Evolutionary conservation across 495 filamentous ascomycete genomes (phyloP).

Genomic region (Penicillium alfredii): DNA sequence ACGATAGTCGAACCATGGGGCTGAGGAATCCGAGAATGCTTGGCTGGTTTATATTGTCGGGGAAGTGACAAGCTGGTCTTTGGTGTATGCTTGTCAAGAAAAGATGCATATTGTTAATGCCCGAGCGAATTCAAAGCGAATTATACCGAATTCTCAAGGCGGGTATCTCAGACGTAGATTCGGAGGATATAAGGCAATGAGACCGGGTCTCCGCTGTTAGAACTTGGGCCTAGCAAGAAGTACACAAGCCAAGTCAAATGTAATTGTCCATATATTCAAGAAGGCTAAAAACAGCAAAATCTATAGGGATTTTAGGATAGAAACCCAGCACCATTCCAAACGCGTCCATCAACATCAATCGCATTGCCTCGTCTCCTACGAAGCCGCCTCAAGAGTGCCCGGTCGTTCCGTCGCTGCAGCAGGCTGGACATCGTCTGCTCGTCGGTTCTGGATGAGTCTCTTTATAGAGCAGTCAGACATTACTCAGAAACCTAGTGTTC

Average conservation of each 20-base stretch:
- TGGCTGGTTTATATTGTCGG: constrained; percentile 6
- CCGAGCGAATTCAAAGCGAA: no score
- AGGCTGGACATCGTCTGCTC: constrained; percentile 40
- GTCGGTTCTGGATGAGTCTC: constrained; percentile 48
- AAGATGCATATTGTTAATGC: no score
- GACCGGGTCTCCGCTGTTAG: no score
- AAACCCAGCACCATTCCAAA: no score
- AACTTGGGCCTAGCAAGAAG: constrained; percentile 1
- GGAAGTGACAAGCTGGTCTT: no score
- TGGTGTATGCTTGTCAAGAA: no score
- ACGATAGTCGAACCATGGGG: constrained; percentile 2
- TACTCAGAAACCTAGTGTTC: neutral
- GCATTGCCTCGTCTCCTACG: constrained; percentile 8
- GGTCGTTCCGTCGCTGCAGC: constrained; percentile 41
- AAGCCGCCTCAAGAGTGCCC: constrained; percentile 36
- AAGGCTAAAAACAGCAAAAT: constrained; percentile 22
- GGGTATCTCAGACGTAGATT: no score
- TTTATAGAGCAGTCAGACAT: constrained; percentile 14
- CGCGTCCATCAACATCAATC: constrained; percentile 8
- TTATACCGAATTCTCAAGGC: no score
- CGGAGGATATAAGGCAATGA: no score
- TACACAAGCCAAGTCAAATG: neutral
- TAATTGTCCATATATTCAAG: constrained; percentile 11
- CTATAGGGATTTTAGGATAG: constrained; percentile 16
- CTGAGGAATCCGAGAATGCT: neutral